These are phyloP conservation scores for Spirogloea muscicola DNA, from an alignment of 139 green algal species.

Conservation along the genomic window DNA sequence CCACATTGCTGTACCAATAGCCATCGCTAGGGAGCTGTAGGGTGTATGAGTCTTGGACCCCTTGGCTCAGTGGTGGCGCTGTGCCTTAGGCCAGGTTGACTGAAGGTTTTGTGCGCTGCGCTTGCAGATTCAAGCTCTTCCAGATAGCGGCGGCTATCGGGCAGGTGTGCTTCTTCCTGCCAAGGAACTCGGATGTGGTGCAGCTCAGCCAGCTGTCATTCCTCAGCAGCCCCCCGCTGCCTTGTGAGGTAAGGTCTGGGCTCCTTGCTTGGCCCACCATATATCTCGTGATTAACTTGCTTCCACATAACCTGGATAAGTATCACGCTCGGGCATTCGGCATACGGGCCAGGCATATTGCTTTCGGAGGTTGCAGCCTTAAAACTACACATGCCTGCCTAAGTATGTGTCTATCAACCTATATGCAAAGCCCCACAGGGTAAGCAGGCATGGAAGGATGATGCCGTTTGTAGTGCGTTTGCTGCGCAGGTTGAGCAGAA, in stretches of 20 bases:
- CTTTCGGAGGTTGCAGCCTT: neutral
- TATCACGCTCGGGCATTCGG: neutral
- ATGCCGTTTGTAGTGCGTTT: no score
- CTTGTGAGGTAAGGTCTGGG: conserved; percentile 2
- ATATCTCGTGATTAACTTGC: no score
- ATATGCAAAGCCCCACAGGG: neutral
- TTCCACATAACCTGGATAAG: no score
- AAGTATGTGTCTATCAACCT: neutral
- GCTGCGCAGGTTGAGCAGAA: conserved; percentile 59
- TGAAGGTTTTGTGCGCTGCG: no score
- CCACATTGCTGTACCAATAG: no score
- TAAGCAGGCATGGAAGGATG: conserved; percentile 4
- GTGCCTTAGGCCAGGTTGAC: no score
- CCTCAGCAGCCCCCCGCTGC: neutral
- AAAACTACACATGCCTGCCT: neutral
- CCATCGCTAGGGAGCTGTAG: no score
- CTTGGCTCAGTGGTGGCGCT: no score
- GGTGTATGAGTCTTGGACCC: no score
- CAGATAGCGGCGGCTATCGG: neutral
- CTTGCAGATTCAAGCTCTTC: conserved; percentile 22
- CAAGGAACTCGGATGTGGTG: conserved; percentile 66
- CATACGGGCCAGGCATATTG: neutral
- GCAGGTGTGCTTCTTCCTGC: conserved; percentile 67
- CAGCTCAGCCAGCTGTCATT: conserved; percentile 53
- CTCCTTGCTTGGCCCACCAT: no score